A percentile compares a stretch with the other conserved stretches of the same genome.
Evolutionary conservation across 2,329 filamentous ascomycete genomes (phyloP).

Genomic region (Xylaria sp.): DNA sequence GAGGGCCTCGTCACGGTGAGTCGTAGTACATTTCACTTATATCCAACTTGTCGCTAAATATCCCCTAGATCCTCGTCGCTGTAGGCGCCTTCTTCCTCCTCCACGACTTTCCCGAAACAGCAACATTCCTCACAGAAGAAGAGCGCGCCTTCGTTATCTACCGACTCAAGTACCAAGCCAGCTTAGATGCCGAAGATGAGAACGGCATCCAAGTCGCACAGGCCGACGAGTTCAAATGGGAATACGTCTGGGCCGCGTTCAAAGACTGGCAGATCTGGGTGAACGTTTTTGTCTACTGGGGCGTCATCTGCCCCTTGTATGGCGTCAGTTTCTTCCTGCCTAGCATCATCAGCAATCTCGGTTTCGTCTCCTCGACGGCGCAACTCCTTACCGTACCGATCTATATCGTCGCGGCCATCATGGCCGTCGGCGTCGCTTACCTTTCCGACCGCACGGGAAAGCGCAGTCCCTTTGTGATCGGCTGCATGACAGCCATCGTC

Average conservation of each 20-base stretch:
- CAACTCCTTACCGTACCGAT: constrained; percentile 60
- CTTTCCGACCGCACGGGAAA: constrained; percentile 50
- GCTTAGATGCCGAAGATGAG: constrained; percentile 41
- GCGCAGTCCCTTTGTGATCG: constrained; percentile 51
- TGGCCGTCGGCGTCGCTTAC: constrained; percentile 50
- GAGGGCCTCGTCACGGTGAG: constrained; percentile 63
- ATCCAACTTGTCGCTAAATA: too few relatives aligned
- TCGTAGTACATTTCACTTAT: background rate
- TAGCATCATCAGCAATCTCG: constrained; percentile 56
- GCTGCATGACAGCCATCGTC: constrained; percentile 47
- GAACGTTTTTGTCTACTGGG: constrained; percentile 58
- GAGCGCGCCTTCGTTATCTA: constrained; percentile 67
- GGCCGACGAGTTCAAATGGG: constrained; percentile 70
- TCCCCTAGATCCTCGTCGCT: constrained; percentile 49
- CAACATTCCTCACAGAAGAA: constrained; percentile 63
- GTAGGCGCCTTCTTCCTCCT: constrained; percentile 64
- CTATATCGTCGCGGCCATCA: constrained; percentile 58
- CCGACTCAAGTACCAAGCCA: constrained; percentile 60
- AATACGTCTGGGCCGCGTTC: constrained; percentile 66
- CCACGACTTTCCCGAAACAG: constrained; percentile 76
- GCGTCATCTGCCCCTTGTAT: constrained; percentile 54
- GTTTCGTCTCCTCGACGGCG: constrained; percentile 52
- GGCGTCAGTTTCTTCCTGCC: constrained; percentile 56
- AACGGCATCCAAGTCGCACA: constrained; percentile 44
- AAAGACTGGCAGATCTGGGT: constrained; percentile 75